Conservation (phyloP, 805 yeast genomes). For the Ogataea ganodermae region DNA sequence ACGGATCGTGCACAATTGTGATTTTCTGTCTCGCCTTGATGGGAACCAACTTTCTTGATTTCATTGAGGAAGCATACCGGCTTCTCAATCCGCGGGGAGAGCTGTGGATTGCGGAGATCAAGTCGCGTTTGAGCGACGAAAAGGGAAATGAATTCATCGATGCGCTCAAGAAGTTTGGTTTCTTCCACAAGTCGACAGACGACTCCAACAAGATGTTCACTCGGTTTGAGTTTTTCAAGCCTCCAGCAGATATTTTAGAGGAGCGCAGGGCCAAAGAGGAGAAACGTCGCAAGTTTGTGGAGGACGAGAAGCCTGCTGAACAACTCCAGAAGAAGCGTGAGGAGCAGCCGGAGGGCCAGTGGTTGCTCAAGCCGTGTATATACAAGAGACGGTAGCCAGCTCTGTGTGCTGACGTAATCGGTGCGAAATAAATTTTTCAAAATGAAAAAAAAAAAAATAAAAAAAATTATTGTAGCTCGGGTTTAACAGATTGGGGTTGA, state of each 20-base stretch:
- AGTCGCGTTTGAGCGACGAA: conserved; percentile 80
- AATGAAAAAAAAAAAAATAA: background rate
- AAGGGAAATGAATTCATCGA: conserved; percentile 81
- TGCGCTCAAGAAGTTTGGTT: conserved; percentile 74
- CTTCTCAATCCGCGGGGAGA: conserved; percentile 89
- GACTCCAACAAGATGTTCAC: conserved; percentile 90
- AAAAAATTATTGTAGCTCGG: background rate
- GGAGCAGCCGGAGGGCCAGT: conserved; percentile 70
- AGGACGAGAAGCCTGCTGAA: conserved; percentile 58
- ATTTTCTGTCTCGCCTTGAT: conserved; percentile 91
- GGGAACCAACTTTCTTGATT: conserved; percentile 97
- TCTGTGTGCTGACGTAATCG: background rate
- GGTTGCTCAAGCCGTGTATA: conserved; percentile 94
- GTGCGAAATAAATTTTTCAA: background rate
- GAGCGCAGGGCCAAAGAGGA: conserved; percentile 63
- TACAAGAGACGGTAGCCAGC: conserved; percentile 71
- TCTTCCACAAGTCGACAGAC: conserved; percentile 86
- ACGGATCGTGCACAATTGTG: conserved; percentile 81
- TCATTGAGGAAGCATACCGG: conserved; percentile 86
- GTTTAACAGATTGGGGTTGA: no score
- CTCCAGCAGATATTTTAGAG: conserved; percentile 65
- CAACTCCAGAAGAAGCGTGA: conserved; percentile 59
- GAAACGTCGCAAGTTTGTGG: conserved; percentile 67
- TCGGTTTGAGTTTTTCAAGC: conserved; percentile 90
- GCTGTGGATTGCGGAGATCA: conserved; percentile 96